Evolutionary conservation across 345 rosid genomes (phyloP).

Genomic region (Gynandropsis gynandra): DNA sequence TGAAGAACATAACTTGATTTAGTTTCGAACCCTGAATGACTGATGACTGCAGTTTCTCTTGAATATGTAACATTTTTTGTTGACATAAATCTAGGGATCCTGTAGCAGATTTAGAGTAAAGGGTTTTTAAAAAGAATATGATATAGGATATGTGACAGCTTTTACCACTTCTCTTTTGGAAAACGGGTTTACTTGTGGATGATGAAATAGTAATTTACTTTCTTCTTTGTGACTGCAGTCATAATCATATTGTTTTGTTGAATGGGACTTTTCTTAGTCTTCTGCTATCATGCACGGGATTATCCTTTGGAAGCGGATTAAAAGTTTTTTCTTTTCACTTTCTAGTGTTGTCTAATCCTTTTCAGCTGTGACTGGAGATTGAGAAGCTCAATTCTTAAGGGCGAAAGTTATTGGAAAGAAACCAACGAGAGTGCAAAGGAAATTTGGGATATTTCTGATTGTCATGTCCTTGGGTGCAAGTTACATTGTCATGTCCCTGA

Average conservation of each 20-base stretch:
- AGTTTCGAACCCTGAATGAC: too few relatives aligned
- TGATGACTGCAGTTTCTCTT: too few relatives aligned
- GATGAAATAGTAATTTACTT: background rate
- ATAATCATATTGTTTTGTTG: constrained; percentile 2
- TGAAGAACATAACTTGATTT: too few relatives aligned
- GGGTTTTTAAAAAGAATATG: too few relatives aligned
- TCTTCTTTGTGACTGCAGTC: constrained; percentile 2
- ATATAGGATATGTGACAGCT: background rate
- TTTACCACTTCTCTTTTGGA: background rate
- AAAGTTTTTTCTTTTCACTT: constrained; percentile 10
- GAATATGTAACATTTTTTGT: too few relatives aligned
- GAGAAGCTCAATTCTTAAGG: constrained; percentile 43
- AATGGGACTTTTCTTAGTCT: constrained; percentile 5
- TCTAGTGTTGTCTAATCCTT: constrained; percentile 23
- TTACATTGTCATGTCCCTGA: constrained; percentile 38
- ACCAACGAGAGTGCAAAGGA: constrained; percentile 26
- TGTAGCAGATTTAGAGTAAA: too few relatives aligned
- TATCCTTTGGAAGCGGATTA: constrained; percentile 8
- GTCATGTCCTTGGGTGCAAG: constrained; percentile 79
- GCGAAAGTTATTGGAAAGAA: constrained; percentile 28
- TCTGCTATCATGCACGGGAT: background rate
- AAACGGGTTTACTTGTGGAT: background rate
- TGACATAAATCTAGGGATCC: too few relatives aligned
- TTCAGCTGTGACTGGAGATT: constrained; percentile 89
- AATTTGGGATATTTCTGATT: constrained; percentile 60